These are phyloP conservation scores for Fusarium begoniae DNA, from an alignment of 2,329 filamentous ascomycete species.

Conservation along the genomic window DNA sequence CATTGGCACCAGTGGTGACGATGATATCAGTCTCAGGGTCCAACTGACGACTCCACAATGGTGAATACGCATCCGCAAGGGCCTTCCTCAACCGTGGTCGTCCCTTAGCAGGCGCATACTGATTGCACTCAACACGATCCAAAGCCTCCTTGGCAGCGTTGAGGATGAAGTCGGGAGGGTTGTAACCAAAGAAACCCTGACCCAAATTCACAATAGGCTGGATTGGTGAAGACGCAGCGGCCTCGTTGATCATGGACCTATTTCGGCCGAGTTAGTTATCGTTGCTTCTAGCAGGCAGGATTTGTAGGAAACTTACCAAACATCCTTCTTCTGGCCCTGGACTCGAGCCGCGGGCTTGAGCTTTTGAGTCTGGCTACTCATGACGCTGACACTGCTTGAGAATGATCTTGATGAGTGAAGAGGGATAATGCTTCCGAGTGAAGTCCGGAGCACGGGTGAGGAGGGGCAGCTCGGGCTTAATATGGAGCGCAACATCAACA, in stretches of 20 bases:
- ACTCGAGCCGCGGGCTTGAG: constrained; percentile 62
- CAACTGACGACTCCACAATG: constrained; percentile 82
- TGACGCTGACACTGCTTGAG: constrained; percentile 44
- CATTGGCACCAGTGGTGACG: constrained; percentile 91
- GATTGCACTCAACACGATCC: constrained; percentile 94
- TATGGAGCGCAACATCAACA: constrained; percentile 42
- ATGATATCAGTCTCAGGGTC: constrained; percentile 93
- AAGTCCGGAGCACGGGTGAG: constrained; percentile 28
- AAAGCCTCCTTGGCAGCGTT: constrained; percentile 91
- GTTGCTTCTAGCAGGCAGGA: background rate
- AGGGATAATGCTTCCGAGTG: constrained; percentile 31
- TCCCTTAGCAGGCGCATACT: constrained; percentile 96
- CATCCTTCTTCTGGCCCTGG: constrained; percentile 60
- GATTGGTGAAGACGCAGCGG: constrained; percentile 68
- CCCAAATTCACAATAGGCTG: constrained; percentile 74
- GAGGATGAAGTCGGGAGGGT: constrained; percentile 89
- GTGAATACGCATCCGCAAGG: constrained; percentile 90
- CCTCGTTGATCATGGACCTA: constrained; percentile 74
- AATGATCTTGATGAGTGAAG: constrained; percentile 31
- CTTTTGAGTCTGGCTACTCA: constrained; percentile 54
- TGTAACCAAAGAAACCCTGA: constrained; percentile 86
- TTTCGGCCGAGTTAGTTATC: constrained; percentile 3
- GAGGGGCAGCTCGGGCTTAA: constrained; percentile 36
- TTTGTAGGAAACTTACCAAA: constrained; percentile 54
- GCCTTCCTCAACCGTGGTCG: constrained; percentile 92